These are phyloP conservation scores for Diospyros lotus DNA, from an alignment of 148 eudicot genomes.

Conservation along the genomic window DNA sequence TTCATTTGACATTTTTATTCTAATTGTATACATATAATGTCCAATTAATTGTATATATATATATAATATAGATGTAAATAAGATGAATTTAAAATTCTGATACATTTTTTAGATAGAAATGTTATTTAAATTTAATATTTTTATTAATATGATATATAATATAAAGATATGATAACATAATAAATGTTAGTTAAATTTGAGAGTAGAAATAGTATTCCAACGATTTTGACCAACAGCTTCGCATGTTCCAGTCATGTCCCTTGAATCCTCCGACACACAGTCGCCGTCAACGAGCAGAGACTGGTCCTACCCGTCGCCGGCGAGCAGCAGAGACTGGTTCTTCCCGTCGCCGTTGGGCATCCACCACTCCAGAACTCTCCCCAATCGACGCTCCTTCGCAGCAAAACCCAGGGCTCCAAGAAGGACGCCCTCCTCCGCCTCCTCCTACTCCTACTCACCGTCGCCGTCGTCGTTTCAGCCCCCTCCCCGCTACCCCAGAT, in stretches of 20 bases:
- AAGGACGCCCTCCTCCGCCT: background rate
- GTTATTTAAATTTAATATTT: no score
- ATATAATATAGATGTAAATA: no score
- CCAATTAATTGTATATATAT: no score
- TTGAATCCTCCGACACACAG: constrained; percentile 13
- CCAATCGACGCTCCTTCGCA: constrained; percentile 23
- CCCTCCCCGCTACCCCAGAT: background rate
- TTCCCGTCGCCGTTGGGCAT: constrained; percentile 32
- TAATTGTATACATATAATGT: no score
- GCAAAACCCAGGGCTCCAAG: constrained; percentile 6
- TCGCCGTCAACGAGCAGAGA: constrained; percentile 26
- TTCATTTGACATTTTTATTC: no score
- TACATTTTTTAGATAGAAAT: no score
- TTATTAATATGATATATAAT: no score
- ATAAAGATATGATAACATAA: no score
- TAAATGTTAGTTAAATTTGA: no score
- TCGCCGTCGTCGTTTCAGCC: background rate
- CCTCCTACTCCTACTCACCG: background rate
- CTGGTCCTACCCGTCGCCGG: constrained; percentile 30
- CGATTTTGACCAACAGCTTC: background rate
- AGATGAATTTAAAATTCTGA: no score
- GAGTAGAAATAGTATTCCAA: no score
- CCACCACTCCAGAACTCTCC: constrained; percentile 15
- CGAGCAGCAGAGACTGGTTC: constrained; percentile 35
- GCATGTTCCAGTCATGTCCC: constrained; percentile 22